phyloP scores from a whole-genome alignment of 768 basidiomycete species.

The Lenzites betulinus region DNA sequence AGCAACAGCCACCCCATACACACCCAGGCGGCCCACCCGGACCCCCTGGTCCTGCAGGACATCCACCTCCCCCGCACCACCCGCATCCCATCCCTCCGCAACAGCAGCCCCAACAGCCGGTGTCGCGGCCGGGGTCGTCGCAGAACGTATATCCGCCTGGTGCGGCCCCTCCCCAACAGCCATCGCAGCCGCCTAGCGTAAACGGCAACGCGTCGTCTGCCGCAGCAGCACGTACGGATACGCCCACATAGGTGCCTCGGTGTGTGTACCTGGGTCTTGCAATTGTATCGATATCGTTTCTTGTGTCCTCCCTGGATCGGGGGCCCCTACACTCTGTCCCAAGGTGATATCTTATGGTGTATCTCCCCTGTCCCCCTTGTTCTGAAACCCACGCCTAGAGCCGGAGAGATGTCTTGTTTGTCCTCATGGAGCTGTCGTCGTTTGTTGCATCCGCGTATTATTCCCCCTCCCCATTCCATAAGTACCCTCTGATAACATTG shows the following conservation, averaged over 20 bases:
- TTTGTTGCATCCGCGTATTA: constrained; percentile 9
- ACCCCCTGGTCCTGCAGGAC: constrained; percentile 36
- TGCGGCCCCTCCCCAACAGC: constrained; percentile 23
- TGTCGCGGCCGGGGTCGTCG: constrained; percentile 62
- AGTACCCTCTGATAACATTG: constrained; percentile 14
- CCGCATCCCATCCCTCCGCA: constrained; percentile 38
- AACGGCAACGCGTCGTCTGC: constrained; percentile 27
- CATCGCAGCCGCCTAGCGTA: constrained; percentile 26
- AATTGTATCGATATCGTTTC: constrained; percentile 21
- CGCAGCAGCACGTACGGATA: constrained; percentile 25
- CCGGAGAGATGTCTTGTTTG: constrained; percentile 9
- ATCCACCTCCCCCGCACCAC: constrained; percentile 25
- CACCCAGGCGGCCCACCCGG: constrained; percentile 22
- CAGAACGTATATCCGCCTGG: constrained; percentile 50
- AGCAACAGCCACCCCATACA: constrained; percentile 31
- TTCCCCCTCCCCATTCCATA: constrained; percentile 4
- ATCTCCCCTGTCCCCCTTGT: constrained; percentile 3
- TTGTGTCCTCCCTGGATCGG: constrained; percentile 7
- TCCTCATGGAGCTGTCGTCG: constrained; percentile 2
- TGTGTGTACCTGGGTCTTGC: neutral
- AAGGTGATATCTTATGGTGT: constrained; percentile 10
- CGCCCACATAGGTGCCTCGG: constrained; percentile 23
- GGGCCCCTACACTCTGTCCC: constrained; percentile 4
- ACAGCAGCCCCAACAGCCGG: constrained; percentile 36
- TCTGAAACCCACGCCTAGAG: constrained; percentile 11